Base-by-base conservation (phyloP, 495 filamentous ascomycete species). In the Alectoria sarmentosa region DNA sequence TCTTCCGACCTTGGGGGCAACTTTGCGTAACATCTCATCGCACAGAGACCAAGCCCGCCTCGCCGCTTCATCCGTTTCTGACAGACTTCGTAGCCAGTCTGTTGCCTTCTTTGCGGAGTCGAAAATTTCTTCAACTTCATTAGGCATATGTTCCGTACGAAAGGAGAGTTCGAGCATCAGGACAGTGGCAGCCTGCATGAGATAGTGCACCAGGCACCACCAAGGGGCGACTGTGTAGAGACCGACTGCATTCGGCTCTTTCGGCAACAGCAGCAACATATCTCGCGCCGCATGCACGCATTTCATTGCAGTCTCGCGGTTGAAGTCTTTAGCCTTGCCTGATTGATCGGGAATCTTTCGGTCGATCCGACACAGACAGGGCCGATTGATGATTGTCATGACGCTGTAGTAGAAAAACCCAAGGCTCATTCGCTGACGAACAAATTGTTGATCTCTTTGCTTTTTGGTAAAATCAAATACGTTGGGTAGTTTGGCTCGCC, bases 131-230 rank as follows among this genome's bases (percentile, higher is more conserved):
- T 75, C 71, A 39, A 83, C 78, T 56, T 82, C 76, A 14, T 78
- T 71, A 15, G 83, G 83, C 63, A 80, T 77, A 70, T 87, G 84
- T 39, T 83, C 76, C 30, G 73, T 73, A 37, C 79, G 77, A 64
- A 86, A 84, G 2, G 84, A 82, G 26, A 86, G 74, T 67, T 89
- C 87, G 19, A 88, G 76, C 67, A 88, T 78, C 11, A 89, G 73
- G 17, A 88, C 79, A 1, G 80, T 82, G 6, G 79, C 74, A 0
- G 85, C 81, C 73, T 88, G 84, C 78, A 86, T 87, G 26, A 90
- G 72, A 61, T 84, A 83, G 67, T 90, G 87, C 19, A 90, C 73
- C 14, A 85, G 74, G 55, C 78, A 82, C 84, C 85, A 90, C 86
- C 86, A 90, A 17, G 85, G 84, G 10, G 78, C 71, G 9, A 82